Evolutionary conservation across 495 filamentous ascomycete genomes (phyloP), one percentile per base, ranked within the genome.

Genomic region (Pyrenula massariospora): DNA sequence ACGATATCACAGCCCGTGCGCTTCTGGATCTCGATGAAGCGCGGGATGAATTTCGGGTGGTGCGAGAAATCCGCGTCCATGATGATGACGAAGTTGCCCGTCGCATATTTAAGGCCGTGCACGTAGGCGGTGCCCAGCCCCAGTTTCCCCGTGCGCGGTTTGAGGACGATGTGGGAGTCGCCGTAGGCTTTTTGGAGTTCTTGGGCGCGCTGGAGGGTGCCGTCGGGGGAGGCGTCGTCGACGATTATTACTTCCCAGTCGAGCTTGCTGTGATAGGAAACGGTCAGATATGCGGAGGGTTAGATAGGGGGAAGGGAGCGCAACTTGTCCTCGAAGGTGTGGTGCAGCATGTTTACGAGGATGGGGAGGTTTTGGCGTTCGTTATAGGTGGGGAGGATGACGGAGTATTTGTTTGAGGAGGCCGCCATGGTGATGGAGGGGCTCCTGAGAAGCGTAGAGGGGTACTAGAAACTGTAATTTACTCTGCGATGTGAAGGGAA

Each of bases 11-110:
- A 93, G 69, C 87, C 81, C 19, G 63, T 71, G 59, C 73, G 72
- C 70, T 77, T 76, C 71, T 92, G 89, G 63, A 79, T 81, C 55
- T 73, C 72, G 59, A 95, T 88, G 89, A 96, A 94, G 63, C 85
- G 74, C 56, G 88, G 82, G 66, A 96, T 89, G 78, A 95, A 96
- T 75, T 95, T 95, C 65, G 91, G 91, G 73, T 98, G 93, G 77
- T 98, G 94, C 66, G 83, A 88, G 82, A 98, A 98, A 72, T 98
- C 93, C 70, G 93, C 93, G 76, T 98, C 93, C 93, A 98, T 97
- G 78, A 98, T 98, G 76, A 98, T 88, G 57, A 98, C 86, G 70
- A 82, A 97, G 77, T 91, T 96, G 60, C 93, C 93, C 22, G 83
- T 88, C 36, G 77, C 85, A 66, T 84, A 95, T 65, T 91, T 77